These are phyloP conservation scores for Deinandra increscens DNA, from an alignment of 129 eudicot species.

Conservation along the genomic window DNA sequence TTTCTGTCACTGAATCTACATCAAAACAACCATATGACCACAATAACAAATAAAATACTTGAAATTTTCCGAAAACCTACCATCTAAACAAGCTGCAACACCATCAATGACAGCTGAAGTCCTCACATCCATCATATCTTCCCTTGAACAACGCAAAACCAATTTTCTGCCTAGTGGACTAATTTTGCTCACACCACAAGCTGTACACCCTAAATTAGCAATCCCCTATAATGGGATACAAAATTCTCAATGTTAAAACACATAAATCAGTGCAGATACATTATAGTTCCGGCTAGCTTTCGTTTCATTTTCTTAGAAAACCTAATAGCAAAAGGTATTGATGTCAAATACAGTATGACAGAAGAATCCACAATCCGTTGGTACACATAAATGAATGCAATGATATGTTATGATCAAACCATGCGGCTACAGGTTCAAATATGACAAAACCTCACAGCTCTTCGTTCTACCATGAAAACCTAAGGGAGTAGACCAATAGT, in stretches of 20 bases:
- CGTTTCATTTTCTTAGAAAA: not conserved
- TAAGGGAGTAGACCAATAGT: not conserved
- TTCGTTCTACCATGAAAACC: not conserved
- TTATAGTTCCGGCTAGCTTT: not conserved
- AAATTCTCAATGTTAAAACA: conserved; percentile 30
- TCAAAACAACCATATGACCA: conserved; percentile 28
- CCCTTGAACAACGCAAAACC: conserved; percentile 51
- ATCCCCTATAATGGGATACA: conserved; percentile 25
- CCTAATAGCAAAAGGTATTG: conserved; percentile 6
- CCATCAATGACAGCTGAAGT: conserved; percentile 46
- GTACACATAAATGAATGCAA: not conserved
- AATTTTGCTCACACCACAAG: conserved; percentile 7
- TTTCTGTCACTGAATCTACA: conserved; percentile 38
- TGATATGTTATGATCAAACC: not conserved
- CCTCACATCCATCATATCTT: conserved; percentile 63
- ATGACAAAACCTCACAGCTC: not conserved
- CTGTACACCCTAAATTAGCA: conserved; percentile 38
- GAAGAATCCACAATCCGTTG: not conserved
- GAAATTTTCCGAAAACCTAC: conserved; percentile 29
- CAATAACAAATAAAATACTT: not conserved
- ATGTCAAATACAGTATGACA: not conserved
- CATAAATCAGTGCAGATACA: not conserved
- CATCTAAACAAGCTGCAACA: conserved; percentile 43
- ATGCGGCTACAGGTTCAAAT: too few species aligned
- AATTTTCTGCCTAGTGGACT: conserved; percentile 29